Evolutionary conservation across 1,139 yeast genomes (phyloP), one percentile per base, ranked within the genome.

Genomic region (Magnusiomyces paraingens): DNA sequence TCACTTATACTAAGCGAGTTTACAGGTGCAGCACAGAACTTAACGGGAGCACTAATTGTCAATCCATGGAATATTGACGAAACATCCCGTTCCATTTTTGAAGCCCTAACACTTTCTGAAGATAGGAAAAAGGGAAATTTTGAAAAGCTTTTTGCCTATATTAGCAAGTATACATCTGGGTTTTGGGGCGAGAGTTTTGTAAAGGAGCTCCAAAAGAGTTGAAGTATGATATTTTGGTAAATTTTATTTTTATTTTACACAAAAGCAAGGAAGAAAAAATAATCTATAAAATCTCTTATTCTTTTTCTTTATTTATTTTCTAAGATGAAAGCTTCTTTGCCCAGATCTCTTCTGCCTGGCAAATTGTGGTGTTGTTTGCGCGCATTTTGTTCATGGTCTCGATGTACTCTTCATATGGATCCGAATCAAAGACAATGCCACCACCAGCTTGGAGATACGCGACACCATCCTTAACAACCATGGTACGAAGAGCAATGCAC

Each of bases 41-140:
- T 93, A 59, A 93, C 93, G 66, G 99, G 99, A 26, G 90, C 96
- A 1, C 70, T 93, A 21, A 83, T 93, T 58, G 96, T 93, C 36
- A 93, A 93, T 66, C 99, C 99, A 2, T 93, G 99, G 99, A 93
- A 91, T 69, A 91, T 93, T 17, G 99, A 94, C 63, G 99, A 94
- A 63, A 72, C 93, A 65, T 82, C 95, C 39, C 86, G 81, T 50
- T 86, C 98, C 1, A 86, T 93, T 55, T 78, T 84, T 64, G 97
- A 91, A 67, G 85, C 96, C 44, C 77, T 93, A 64, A 89, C 96
- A 0, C 73, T 93, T 68, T 87, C 95, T 2, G 81, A 80, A 41
- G 97, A 89, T 63, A 88, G 87, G 75, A 81, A 82, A 63, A 77
- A 73, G 40, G 80, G 83, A 20, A 91, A 90, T 65, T 93, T 90